A percentile compares a stretch with the other conserved stretches of the same genome.
Conservation (phyloP, 371 early-diverging fungal species). For the Rhizopus arrhizus region DNA sequence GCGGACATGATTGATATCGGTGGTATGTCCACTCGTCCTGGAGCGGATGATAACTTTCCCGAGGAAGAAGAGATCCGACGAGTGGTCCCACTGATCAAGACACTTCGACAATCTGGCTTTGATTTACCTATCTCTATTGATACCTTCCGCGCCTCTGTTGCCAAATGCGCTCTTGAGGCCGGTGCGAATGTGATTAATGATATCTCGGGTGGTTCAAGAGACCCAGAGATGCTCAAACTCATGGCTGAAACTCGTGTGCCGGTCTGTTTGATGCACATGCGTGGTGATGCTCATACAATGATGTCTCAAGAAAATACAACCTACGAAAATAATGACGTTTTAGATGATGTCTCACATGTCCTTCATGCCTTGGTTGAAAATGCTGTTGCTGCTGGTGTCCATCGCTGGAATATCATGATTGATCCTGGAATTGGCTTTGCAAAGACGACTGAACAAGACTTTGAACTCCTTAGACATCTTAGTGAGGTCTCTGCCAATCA, state of each 20-base stretch:
- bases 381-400: constrained; percentile 80
- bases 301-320: constrained; percentile 59
- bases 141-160: constrained; percentile 86
- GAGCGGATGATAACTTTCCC: constrained; percentile 74
- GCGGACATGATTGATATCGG: constrained; percentile 96
- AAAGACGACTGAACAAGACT: constrained; percentile 85
- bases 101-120: constrained; percentile 68
- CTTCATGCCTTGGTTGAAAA: constrained; percentile 66
- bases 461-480: constrained; percentile 79
- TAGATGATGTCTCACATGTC: constrained; percentile 71
- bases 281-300: constrained; percentile 94
- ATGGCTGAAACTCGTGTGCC: constrained; percentile 84
- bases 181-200: constrained; percentile 94
- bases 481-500: constrained; percentile 59
- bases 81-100: constrained; percentile 86
- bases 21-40: constrained; percentile 93
- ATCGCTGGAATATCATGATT: constrained; percentile 93
- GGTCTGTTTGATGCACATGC: constrained; percentile 96
- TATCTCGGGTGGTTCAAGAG: constrained; percentile 87
- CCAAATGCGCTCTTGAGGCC: constrained; percentile 74
- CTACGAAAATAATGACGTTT: constrained; percentile 75
- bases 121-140: constrained; percentile 88
- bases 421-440: constrained; percentile 98
- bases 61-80: constrained; percentile 83
- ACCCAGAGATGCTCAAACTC: constrained; percentile 77